Evolutionary conservation across 2,329 filamentous ascomycete genomes (phyloP), one percentile per base, ranked within the genome.

Genomic region (Ceratocystis huliohia): DNA sequence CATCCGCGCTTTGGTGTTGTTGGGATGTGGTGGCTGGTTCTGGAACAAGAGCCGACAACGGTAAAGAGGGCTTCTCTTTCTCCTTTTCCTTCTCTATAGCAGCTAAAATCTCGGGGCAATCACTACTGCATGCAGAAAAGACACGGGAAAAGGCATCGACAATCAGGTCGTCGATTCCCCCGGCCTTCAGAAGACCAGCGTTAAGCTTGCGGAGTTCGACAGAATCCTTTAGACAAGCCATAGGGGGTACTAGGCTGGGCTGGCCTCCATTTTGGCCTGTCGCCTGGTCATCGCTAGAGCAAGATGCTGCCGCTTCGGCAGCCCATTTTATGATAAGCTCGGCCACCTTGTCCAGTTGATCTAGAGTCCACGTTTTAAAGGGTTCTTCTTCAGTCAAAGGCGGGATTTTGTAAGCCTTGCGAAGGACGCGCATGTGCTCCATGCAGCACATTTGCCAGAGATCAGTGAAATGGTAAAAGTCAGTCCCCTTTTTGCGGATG

Each of bases 91-190:
- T 71, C 20, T 64, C 61, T 45, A 61, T 25, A n/a, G 30, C 46
- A 25, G 44, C 46, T 10, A 61, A 28, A n/a, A 68, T 41, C 61
- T 68, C 64, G 2, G 64, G 61, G 53, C 65, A 56, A 1, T 64
- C 64, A 28, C 50, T 61, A 20, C 46, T 56, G 59, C 67, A 68
- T n/a, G 64, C 64, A 2, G 62, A 45, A 53, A 68, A 63, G 17
- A 68, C 67, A 25, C 64, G 64, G 0, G 89, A 88, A 74, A 96
- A 99, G 62, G 89, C 86, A 75, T 99, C 94, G 25, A 87, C 88
- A 70, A 96, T 88, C n/a, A 97, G 81, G 72, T 99, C 94, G 72
- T 99, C 94, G 57, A 97, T 93, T 8, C 87, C 81, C 0, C 85
- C 83, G 0, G 88, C 83, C 75, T 96, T 96, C 83, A 95, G 94